These are phyloP conservation scores for Trypanosoma boissoni DNA, from an alignment of 208 protist genomes.

Conservation along the genomic window DNA sequence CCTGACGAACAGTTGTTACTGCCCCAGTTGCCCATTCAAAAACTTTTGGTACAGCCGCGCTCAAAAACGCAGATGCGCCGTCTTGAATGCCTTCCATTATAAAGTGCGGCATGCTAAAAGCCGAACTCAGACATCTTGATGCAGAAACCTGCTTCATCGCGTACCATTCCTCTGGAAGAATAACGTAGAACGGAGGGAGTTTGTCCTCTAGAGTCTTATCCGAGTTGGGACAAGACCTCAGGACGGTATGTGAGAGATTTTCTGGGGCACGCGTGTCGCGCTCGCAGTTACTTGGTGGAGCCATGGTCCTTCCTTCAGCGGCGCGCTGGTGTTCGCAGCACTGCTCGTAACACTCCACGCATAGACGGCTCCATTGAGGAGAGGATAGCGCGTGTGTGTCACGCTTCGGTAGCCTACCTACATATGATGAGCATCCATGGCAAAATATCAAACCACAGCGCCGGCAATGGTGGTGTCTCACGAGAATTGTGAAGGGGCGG, in stretches of 20 bases:
- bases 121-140: conserved; percentile 10
- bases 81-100: conserved; percentile 15
- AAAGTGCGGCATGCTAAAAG: conserved; percentile 2
- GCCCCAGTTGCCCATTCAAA: not conserved
- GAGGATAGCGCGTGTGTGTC: not conserved
- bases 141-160: not conserved
- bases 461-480: conserved; percentile 52
- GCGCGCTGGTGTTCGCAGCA: conserved; percentile 33
- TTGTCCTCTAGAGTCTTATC: conserved; percentile 13
- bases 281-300: conserved; percentile 2
- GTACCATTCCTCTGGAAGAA: conserved; percentile 25
- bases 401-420: conserved; percentile 41
- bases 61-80: not conserved
- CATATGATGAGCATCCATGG: conserved; percentile 45
- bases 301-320: not conserved
- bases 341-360: conserved; percentile 42
- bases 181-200: conserved; percentile 24
- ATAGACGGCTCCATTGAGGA: conserved; percentile 48
- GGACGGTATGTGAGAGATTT: not conserved
- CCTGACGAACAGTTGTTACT: not conserved
- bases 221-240: not conserved
- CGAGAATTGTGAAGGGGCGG: conserved; percentile 34
- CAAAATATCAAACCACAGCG: conserved; percentile 79
- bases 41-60: not conserved
- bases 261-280: conserved; percentile 6